Percentiles rank a stretch among this genome's conserved stretches.
Conservation (phyloP, 345 rosid genomes). For the Combretum micranthum region DNA sequence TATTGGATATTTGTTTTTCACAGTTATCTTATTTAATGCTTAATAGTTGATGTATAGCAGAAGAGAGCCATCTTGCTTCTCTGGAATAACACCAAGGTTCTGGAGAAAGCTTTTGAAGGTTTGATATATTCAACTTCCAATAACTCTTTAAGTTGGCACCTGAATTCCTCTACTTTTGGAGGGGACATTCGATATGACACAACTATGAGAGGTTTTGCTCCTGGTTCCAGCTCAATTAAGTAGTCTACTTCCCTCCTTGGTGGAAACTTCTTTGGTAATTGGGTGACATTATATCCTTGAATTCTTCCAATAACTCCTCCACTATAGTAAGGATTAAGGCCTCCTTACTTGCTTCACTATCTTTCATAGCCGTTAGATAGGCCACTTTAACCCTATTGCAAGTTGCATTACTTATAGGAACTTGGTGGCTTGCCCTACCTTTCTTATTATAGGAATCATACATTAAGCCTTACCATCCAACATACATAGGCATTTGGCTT, state of each 20-base stretch:
- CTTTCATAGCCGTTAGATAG: background rate
- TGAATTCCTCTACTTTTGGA: background rate
- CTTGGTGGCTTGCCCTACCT: background rate
- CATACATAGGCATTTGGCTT: background rate
- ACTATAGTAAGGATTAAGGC: background rate
- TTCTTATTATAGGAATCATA: accelerated
- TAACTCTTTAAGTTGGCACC: background rate
- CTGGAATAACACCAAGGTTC: background rate
- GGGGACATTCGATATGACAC: slow-evolving; percentile 1
- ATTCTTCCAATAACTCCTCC: background rate
- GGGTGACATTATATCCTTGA: background rate
- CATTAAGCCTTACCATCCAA: background rate
- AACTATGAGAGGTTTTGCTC: background rate
- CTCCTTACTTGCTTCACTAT: accelerated
- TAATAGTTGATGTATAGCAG: background rate
- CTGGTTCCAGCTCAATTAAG: background rate
- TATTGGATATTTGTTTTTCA: background rate
- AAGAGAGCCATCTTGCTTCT: background rate
- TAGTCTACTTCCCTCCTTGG: background rate
- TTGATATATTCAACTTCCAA: background rate
- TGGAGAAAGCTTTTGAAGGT: background rate
- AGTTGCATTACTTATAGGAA: background rate
- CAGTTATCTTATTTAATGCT: background rate
- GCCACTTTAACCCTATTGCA: background rate
- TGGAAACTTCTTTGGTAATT: background rate